These are phyloP conservation scores for Alternaria brassicae DNA, from an alignment of 2,329 filamentous ascomycete species.

Conservation along the genomic window DNA sequence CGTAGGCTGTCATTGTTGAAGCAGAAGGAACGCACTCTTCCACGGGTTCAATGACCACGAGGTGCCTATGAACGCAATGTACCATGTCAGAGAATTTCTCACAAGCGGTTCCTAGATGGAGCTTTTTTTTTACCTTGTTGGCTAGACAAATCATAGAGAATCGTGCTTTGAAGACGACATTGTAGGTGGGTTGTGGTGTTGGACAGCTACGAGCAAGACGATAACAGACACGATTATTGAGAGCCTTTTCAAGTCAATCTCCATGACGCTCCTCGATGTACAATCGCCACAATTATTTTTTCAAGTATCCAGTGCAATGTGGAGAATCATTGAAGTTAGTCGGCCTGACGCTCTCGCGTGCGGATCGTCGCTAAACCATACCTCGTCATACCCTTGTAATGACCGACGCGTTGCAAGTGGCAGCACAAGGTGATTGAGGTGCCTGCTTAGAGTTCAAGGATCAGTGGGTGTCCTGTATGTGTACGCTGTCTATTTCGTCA, in stretches of 20 bases:
- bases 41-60: slow-evolving; percentile 74
- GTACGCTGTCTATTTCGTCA: not conserved
- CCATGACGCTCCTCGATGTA: not conserved
- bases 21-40: slow-evolving; percentile 63
- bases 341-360: not conserved
- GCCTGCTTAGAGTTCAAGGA: not conserved
- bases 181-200: not conserved
- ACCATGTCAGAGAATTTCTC: too few relatives aligned
- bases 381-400: not conserved
- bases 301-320: slow-evolving; percentile 11
- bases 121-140: too few relatives aligned
- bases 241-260: not conserved
- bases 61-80: too few relatives aligned
- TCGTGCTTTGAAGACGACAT: slow-evolving; percentile 51
- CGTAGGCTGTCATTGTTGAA: not conserved
- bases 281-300: slow-evolving; percentile 8
- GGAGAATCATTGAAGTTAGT: not conserved
- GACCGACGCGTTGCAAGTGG: not conserved
- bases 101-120: too few relatives aligned
- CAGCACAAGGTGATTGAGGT: not conserved
- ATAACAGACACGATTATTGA: not conserved
- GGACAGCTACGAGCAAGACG: not conserved
- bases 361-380: not conserved
- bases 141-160: slow-evolving; percentile 70
- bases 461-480: not conserved